A percentile compares a stretch with the other conserved stretches of the same genome.
Evolutionary conservation across 192 early-diverging fungal genomes (phyloP).

Genomic region (Coemansia sp.): DNA sequence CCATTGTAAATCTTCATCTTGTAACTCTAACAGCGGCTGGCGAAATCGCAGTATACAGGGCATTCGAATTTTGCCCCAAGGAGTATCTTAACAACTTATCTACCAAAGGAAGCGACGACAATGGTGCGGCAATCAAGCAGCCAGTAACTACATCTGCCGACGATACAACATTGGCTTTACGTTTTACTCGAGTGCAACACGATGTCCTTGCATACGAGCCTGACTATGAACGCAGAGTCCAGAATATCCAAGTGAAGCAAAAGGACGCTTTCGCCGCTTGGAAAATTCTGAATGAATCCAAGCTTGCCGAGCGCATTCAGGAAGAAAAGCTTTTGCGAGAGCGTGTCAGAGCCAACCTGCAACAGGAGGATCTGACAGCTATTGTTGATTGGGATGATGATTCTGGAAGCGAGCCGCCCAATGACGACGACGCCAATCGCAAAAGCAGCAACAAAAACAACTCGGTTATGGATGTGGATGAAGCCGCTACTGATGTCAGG

Average conservation of each 20-base stretch:
- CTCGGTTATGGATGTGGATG: not conserved
- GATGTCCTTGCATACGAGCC: conserved; percentile 47
- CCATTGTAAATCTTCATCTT: conserved; percentile 24
- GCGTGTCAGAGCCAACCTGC: conserved; percentile 21
- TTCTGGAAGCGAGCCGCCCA: conserved; percentile 22
- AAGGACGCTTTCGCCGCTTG: conserved; percentile 31
- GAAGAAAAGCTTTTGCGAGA: conserved; percentile 13
- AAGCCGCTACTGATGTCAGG: not conserved
- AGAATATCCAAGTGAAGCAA: conserved; percentile 24
- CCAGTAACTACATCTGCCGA: not conserved
- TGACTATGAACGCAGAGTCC: conserved; percentile 45
- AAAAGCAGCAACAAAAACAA: not conserved
- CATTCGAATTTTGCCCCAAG: conserved; percentile 35
- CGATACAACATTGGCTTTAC: conserved; percentile 30
- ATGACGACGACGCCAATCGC: not conserved
- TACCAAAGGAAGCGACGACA: not conserved
- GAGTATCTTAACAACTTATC: conserved; percentile 12
- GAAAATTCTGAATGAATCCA: conserved; percentile 20
- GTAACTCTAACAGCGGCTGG: conserved; percentile 31
- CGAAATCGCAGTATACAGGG: conserved; percentile 48
- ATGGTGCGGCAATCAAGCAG: not conserved
- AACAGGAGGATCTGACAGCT: conserved; percentile 25
- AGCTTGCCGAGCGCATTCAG: conserved; percentile 9
- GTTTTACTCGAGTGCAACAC: conserved; percentile 36
- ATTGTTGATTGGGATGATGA: conserved; percentile 48